Evolutionary conservation across 495 filamentous ascomycete genomes (phyloP).

Genomic region (Pyronema domesticum): DNA sequence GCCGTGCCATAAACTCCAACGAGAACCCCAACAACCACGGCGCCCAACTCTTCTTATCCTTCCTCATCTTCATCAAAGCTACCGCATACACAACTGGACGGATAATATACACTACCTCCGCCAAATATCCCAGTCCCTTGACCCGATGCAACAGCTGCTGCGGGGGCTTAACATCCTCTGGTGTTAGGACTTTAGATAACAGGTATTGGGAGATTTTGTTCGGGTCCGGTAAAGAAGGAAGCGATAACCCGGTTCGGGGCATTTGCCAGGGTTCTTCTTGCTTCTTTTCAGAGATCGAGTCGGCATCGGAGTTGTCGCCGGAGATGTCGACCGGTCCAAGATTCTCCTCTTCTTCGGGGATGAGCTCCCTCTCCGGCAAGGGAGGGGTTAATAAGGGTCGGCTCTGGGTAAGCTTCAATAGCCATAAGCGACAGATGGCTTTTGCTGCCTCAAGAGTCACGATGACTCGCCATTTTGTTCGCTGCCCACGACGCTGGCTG

Average conservation of each 20-base stretch:
- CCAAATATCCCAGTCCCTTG: slow-evolving; percentile 50
- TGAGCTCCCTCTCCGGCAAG: slow-evolving; percentile 67
- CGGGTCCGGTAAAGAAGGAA: slow-evolving; percentile 63
- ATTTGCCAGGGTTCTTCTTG: slow-evolving; percentile 56
- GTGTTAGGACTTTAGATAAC: slow-evolving; percentile 75
- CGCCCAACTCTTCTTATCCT: slow-evolving; percentile 52
- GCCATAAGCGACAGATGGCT: slow-evolving; percentile 63
- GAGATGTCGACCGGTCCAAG: slow-evolving; percentile 11
- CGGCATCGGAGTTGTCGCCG: slow-evolving; percentile 33
- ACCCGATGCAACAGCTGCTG: slow-evolving; percentile 61
- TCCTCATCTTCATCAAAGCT: slow-evolving; percentile 49
- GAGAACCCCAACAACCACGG: slow-evolving; percentile 81
- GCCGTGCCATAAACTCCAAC: slow-evolving; percentile 72
- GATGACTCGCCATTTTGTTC: slow-evolving; percentile 73
- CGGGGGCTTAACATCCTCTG: slow-evolving; percentile 89
- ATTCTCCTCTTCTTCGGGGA: slow-evolving; percentile 29
- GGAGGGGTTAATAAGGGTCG: slow-evolving; percentile 69
- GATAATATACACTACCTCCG: slow-evolving; percentile 80
- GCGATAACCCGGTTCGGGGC: slow-evolving; percentile 72
- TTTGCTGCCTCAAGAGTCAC: slow-evolving; percentile 73
- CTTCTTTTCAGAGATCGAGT: slow-evolving; percentile 16
- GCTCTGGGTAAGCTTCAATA: slow-evolving; percentile 68
- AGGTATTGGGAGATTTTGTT: slow-evolving; percentile 70
- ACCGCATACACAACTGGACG: slow-evolving; percentile 78
- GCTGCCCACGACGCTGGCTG: slow-evolving; percentile 65